phyloP scores from a whole-genome alignment of 257 asterid species.

The Rubia yunnanensis region DNA sequence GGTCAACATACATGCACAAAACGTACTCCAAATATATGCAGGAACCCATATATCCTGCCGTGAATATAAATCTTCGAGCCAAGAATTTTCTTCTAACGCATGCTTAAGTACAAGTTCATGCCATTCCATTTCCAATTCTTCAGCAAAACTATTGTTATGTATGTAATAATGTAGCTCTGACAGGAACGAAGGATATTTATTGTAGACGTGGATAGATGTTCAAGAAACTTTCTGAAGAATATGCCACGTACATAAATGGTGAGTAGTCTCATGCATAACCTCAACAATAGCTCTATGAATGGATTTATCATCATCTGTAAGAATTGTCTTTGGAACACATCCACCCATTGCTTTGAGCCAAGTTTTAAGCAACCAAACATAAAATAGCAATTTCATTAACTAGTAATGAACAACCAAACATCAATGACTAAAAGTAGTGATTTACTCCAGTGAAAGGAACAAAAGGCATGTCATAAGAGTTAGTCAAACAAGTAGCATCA shows the following conservation, averaged over 20 bases:
- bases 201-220: neutral
- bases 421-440: conserved; percentile 1
- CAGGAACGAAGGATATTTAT: neutral
- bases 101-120: neutral
- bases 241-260: neutral
- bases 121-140: neutral
- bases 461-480: conserved; percentile 4
- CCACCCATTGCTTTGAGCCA: no score
- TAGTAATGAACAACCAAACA: conserved; percentile 2
- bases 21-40: neutral
- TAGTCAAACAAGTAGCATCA: conserved; percentile 12
- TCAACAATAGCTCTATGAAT: neutral
- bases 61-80: neutral
- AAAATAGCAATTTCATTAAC: neutral
- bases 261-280: neutral
- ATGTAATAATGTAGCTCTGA: neutral
- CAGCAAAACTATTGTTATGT: neutral
- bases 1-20: neutral
- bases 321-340: neutral
- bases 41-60: neutral
- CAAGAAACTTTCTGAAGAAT: neutral
- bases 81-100: neutral
- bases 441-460: conserved; percentile 11
- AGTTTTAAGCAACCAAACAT: conserved; percentile 1
- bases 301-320: neutral